A percentile compares a stretch with the other conserved stretches of the same genome.
These are phyloP conservation scores for Hypoxylon sp. DNA, from an alignment of 2,329 filamentous ascomycete species.

Conservation along the genomic window DNA sequence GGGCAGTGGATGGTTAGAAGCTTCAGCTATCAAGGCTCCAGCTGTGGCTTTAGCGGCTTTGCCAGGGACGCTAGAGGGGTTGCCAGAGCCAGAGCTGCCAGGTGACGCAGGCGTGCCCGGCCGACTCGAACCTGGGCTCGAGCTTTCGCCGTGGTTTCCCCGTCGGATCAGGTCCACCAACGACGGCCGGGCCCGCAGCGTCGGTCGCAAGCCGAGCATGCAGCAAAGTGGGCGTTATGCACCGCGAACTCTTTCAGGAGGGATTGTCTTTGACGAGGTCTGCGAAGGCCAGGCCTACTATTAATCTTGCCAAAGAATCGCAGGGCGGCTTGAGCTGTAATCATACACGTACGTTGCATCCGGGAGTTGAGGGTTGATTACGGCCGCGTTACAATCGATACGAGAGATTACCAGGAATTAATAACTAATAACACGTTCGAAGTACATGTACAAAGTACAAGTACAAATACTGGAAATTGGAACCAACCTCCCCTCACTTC, in stretches of 20 bases:
- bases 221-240: constrained; percentile 46
- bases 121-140: constrained; percentile 44
- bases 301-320: constrained; percentile 12
- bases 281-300: neutral
- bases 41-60: constrained; percentile 39
- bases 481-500: constrained; percentile 20
- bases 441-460: constrained; percentile 26
- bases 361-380: constrained; percentile 37
- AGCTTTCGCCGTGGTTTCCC: constrained; percentile 49
- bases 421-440: constrained; percentile 18
- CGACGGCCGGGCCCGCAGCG: constrained; percentile 67
- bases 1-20: constrained; percentile 50
- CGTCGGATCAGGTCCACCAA: constrained; percentile 65
- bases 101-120: constrained; percentile 49
- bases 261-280: constrained; percentile 14
- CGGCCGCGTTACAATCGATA: constrained; percentile 21
- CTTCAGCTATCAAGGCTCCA: constrained; percentile 42
- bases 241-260: constrained; percentile 20
- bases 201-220: constrained; percentile 67
- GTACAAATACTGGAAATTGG: neutral
- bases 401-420: constrained; percentile 22
- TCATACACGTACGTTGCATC: constrained; percentile 33
- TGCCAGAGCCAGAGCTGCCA: constrained; percentile 34
- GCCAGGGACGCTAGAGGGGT: constrained; percentile 24
- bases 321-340: constrained; percentile 5